phyloP scores from a whole-genome alignment of 1,139 yeast species.

The Suhomyces kunorum region DNA sequence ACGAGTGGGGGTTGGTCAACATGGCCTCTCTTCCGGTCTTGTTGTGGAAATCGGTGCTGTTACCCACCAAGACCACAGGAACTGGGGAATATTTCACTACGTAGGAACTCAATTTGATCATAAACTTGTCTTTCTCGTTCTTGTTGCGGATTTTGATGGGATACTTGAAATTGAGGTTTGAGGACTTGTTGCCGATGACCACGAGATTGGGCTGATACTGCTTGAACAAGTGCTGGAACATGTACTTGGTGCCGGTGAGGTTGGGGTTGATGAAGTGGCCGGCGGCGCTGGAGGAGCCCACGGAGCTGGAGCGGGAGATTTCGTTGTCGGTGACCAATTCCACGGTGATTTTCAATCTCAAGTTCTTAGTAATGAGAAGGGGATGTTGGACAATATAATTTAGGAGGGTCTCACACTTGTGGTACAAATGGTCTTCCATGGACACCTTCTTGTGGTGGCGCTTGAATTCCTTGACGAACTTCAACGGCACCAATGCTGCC shows the following conservation, averaged over 20 bases:
- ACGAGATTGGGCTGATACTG: slow-evolving; percentile 47
- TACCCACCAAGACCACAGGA: slow-evolving; percentile 45
- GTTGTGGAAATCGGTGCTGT: slow-evolving; percentile 19
- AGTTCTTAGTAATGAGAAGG: slow-evolving; percentile 20
- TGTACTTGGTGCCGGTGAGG: slow-evolving; percentile 33
- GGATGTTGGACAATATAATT: slow-evolving; percentile 39
- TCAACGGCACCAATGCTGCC: slow-evolving; percentile 40
- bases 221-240: slow-evolving; percentile 38
- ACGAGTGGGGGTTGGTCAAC: neutral
- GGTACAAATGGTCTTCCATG: slow-evolving; percentile 34
- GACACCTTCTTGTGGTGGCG: slow-evolving; percentile 4
- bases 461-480: slow-evolving; percentile 23
- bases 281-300: slow-evolving; percentile 6
- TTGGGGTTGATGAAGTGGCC: slow-evolving; percentile 5
- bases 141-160: slow-evolving; percentile 34
- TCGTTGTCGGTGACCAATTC: slow-evolving; percentile 45
- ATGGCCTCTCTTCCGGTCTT: slow-evolving; percentile 14
- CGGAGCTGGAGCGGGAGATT: slow-evolving; percentile 3
- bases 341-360: slow-evolving; percentile 52
- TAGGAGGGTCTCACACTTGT: slow-evolving; percentile 43
- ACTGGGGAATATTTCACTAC: slow-evolving; percentile 43
- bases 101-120: slow-evolving; percentile 43
- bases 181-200: slow-evolving; percentile 37
- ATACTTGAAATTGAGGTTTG: slow-evolving; percentile 47
- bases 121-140: slow-evolving; percentile 24